Evolutionary conservation across 805 yeast genomes (phyloP), one percentile per base, ranked within the genome.

Genomic region (Nakazawaea ishiwadae): DNA sequence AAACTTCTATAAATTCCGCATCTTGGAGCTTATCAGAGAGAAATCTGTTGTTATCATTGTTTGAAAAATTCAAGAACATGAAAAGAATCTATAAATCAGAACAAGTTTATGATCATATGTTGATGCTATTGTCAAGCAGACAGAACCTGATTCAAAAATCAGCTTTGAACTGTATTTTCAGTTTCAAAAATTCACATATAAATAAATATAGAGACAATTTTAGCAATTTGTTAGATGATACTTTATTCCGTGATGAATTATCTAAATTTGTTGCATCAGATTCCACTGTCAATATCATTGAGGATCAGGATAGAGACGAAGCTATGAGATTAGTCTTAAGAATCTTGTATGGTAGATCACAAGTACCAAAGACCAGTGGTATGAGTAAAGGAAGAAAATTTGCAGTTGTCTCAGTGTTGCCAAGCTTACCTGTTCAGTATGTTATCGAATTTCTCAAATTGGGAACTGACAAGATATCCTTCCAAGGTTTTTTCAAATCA

Each of bases 301-400:
- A 84, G 47, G 69, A 66, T 6, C 67, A 66, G 3, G 97, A 93
- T 55, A 64, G 72, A 12, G 65, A 58, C 2, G 58, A 47, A 1
- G 70, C 91, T 2, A 75, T 88, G 75, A 93, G 95, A 1, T 53
- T 85, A 23, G 71, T 89, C 4, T 56, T 89, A 37, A 66, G 96
- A 49, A 81, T 93, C 19, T 64, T 93, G 16, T 91, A 82, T 60
- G 98, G 98, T 7, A 73, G 95, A 44, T 87, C 89, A 7, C 95
- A 87, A 60, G 73, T 81, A 1, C 69, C 80, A 4, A 73, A 69
- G 42, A 66, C 76, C 1, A 81, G 84, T 56, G 88, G 87, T 45
- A 74, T 80, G 21, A 85, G 85, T 54, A 73, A 77, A 42, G 81
- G 89, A 24, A 73, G 84, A 49, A 84, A 87, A 48, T 72, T 69